A percentile compares a stretch with the other conserved stretches of the same genome.
These are phyloP conservation scores for Castanopsis chinensis DNA, from an alignment of 306 rosid genomes.

Conservation along the genomic window DNA sequence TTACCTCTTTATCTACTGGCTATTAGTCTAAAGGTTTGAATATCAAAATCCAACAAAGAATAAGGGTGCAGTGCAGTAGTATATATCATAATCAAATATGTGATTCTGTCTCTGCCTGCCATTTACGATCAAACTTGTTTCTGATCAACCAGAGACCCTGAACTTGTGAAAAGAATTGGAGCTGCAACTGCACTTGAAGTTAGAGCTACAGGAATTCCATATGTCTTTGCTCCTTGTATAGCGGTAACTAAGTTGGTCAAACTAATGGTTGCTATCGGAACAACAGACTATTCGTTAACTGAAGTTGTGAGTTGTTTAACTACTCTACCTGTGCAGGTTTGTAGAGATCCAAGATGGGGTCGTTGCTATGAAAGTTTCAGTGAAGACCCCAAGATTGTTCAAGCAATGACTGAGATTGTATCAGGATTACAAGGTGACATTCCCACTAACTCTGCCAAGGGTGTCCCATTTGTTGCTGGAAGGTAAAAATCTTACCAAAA, in stretches of 20 bases:
- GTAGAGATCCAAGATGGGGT: constrained; percentile 10
- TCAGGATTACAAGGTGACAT: not conserved
- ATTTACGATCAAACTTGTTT: too few species aligned
- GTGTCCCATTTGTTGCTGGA: constrained; percentile 3
- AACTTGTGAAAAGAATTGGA: not conserved
- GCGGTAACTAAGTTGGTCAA: constrained; percentile 1
- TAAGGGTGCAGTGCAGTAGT: too few species aligned
- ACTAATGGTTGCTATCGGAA: not conserved
- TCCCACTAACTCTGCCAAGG: not conserved
- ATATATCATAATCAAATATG: too few species aligned
- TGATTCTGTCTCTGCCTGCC: too few species aligned
- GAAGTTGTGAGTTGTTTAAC: not conserved
- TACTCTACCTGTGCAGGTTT: not conserved
- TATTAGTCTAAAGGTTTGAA: too few species aligned
- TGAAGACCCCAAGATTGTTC: not conserved
- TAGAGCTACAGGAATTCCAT: not conserved
- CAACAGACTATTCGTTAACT: not conserved
- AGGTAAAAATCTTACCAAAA: not conserved
- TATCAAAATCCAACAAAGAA: too few species aligned
- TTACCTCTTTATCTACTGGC: too few species aligned
- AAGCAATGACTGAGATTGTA: not conserved
- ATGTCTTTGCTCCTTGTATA: constrained; percentile 1
- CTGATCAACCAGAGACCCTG: not conserved
- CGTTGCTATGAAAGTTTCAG: not conserved
- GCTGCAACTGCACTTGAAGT: constrained; percentile 6